phyloP scores from a whole-genome alignment of 768 basidiomycete genomes.

The Dentipellis fragilis region DNA sequence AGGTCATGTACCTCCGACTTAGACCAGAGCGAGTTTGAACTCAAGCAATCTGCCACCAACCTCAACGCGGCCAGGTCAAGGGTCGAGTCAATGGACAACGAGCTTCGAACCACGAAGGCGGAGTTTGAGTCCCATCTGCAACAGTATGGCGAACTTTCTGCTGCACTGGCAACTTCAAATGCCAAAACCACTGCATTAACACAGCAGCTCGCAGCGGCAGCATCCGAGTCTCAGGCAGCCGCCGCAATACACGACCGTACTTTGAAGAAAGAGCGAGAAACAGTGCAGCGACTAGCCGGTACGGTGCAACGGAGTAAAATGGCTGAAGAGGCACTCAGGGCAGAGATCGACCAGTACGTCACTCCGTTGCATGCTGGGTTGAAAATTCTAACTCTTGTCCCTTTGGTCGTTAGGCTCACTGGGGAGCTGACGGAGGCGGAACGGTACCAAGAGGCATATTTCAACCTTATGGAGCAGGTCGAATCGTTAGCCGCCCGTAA shows the following conservation, averaged over 20 bases:
- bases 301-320: constrained; percentile 46
- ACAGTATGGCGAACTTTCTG: constrained; percentile 15
- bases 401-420: constrained; percentile 26
- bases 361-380: neutral
- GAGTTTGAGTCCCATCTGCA: constrained; percentile 14
- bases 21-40: constrained; percentile 7
- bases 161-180: constrained; percentile 12
- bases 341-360: constrained; percentile 61
- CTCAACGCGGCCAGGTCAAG: constrained; percentile 30
- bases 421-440: constrained; percentile 50
- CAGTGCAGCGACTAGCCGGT: constrained; percentile 35
- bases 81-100: constrained; percentile 31
- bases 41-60: constrained; percentile 21
- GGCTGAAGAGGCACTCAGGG: constrained; percentile 58
- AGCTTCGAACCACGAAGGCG: constrained; percentile 24
- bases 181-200: constrained; percentile 17
- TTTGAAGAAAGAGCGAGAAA: constrained; percentile 24
- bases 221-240: constrained; percentile 23
- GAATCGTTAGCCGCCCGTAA: constrained; percentile 57
- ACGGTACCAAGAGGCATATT: constrained; percentile 64
- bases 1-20: constrained; percentile 13
- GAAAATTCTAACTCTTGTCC: neutral
- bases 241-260: constrained; percentile 19
- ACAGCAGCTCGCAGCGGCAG: constrained; percentile 18
- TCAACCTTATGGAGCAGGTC: constrained; percentile 52